A percentile compares a stretch with the other conserved stretches of the same genome.
phyloP scores from a whole-genome alignment of 495 filamentous ascomycete species.

The Penicillium taxi region DNA sequence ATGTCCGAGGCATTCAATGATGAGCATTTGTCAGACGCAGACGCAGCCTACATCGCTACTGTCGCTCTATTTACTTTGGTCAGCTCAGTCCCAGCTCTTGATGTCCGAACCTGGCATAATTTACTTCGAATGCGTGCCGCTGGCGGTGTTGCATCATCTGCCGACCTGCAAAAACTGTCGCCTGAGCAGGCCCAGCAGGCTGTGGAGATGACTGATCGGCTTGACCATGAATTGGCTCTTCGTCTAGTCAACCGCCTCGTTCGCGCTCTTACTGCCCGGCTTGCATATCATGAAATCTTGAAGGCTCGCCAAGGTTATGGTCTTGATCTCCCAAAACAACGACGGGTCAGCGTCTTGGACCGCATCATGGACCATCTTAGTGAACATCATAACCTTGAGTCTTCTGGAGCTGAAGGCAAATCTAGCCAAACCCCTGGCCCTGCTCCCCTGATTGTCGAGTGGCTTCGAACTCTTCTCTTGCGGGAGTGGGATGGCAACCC shows the following conservation, averaged over 20 bases:
- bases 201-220: conserved; percentile 39
- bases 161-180: conserved; percentile 33
- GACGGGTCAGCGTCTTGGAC: conserved; percentile 29
- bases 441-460: conserved; percentile 60
- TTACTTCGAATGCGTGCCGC: conserved; percentile 45
- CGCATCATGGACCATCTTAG: conserved; percentile 33
- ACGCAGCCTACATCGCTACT: conserved; percentile 49
- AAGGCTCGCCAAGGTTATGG: conserved; percentile 34
- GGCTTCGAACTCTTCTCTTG: conserved; percentile 67
- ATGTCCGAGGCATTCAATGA: conserved; percentile 20
- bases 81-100: conserved; percentile 41
- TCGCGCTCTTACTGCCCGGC: conserved; percentile 44
- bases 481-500: conserved; percentile 71
- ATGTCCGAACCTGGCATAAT: conserved; percentile 40
- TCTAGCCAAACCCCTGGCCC: conserved; percentile 26
- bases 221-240: conserved; percentile 55
- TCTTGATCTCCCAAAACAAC: conserved; percentile 25
- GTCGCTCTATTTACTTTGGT: conserved; percentile 51
- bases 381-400: conserved; percentile 20
- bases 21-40: conserved; percentile 42
- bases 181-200: conserved; percentile 21
- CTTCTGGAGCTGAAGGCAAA: conserved; percentile 26
- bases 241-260: conserved; percentile 48
- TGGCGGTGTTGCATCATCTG: conserved; percentile 43
- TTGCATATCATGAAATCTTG: conserved; percentile 45